Conservation (phyloP, 2,329 filamentous ascomycete genomes). For the Curvularia lunata region DNA sequence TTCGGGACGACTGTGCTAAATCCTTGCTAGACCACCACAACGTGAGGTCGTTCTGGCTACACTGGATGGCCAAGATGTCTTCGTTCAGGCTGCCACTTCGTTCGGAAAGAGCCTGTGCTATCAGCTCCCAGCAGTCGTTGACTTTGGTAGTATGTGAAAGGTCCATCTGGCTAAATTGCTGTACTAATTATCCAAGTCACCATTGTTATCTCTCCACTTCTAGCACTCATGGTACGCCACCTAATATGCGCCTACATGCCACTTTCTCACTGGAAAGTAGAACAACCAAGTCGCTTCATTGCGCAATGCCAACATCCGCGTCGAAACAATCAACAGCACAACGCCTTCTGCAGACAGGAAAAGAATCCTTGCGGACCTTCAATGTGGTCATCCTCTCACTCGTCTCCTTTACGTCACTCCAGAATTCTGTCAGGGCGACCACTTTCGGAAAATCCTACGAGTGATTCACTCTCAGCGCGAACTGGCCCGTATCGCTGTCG, state of each 20-base stretch:
- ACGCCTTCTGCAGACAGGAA: conserved; percentile 70
- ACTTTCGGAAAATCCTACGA: conserved; percentile 76
- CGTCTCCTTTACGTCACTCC: conserved; percentile 92
- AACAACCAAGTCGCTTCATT: conserved; percentile 91
- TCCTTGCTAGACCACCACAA: conserved; percentile 71
- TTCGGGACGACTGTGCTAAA: conserved; percentile 7
- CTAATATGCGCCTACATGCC: background rate
- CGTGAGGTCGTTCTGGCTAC: conserved; percentile 86
- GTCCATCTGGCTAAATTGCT: background rate
- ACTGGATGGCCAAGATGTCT: conserved; percentile 85
- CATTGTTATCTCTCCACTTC: conserved; percentile 84
- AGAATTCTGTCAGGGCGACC: conserved; percentile 79
- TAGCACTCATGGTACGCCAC: conserved; percentile 80
- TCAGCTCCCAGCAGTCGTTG: conserved; percentile 86
- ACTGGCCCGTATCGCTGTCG: conserved; percentile 85
- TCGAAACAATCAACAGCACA: conserved; percentile 86
- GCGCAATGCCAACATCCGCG: conserved; percentile 74
- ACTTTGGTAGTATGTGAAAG: conserved; percentile 73
- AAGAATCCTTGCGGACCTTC: conserved; percentile 78
- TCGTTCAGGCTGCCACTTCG: conserved; percentile 86
- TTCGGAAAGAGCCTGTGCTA: conserved; percentile 96
- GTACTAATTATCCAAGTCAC: conserved; percentile 65
- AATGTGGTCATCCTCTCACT: conserved; percentile 83
- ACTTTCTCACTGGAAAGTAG: conserved; percentile 51
- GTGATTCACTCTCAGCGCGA: conserved; percentile 80